Evolutionary conservation across 2,329 filamentous ascomycete genomes (phyloP), one percentile per base, ranked within the genome.

Genomic region (Claviceps sp.): DNA sequence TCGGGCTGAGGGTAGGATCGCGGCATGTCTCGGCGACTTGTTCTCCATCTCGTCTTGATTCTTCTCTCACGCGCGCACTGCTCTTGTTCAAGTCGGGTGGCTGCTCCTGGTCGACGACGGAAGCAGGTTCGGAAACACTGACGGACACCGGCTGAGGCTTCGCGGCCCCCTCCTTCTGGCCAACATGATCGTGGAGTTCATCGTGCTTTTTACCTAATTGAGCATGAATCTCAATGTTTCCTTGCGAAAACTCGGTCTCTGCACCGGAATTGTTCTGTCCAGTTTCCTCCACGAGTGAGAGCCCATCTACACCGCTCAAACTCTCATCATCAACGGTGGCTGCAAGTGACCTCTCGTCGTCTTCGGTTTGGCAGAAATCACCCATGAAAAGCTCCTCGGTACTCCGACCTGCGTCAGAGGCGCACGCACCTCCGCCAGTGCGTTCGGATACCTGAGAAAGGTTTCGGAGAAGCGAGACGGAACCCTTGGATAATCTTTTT

Each of bases 241-340:
- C 62, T 0, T 56, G 57, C 16, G 16, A 39, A 34, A 26, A 13
- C 22, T 45, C 40, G 11, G 34, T 38, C 34, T 48, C 44, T 22
- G 17, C 52, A 13, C 10, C 1, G 0, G 44, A 42, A 22, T 68
- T 59, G 2, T 50, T 34, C 5, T 64, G 39, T 17, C 38, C 46
- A 19, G 22, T 10, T 5, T 53, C 46, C n/a, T 44, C 43, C 4
- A 26, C 13, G 2, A 16, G 14, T 0, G 65, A 65, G 3, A 60
- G 66, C 14, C 63, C 64, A 24, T 69, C 68, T 2, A 64, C 73
- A 38, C 68, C 68, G 7, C 64, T 67, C 10, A 67, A 58, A 57
- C 74, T 78, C 55, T 76, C 67, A 2, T 72, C 70, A 54, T 83
- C 81, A 53, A 82, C 60, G 0, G 78, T 82, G 6, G 78, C 81